phyloP scores from a whole-genome alignment of 1,284 basidiomycete species.

The Ceratobasidium sp. region DNA sequence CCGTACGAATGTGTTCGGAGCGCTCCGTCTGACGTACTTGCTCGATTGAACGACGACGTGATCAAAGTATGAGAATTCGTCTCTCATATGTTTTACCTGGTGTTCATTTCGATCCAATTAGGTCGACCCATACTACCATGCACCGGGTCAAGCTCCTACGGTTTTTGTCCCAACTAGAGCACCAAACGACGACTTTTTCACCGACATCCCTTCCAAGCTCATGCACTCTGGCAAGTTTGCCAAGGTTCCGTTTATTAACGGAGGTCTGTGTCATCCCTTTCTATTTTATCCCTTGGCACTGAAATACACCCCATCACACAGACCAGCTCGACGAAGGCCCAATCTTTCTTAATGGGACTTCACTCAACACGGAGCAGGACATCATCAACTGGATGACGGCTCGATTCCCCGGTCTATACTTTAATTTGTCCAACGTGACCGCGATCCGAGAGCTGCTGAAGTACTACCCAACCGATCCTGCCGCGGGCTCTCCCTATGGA shows the following conservation, averaged over 20 bases:
- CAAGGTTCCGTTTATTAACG: slow-evolving; percentile 56
- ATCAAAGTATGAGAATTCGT: not conserved
- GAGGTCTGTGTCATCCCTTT: slow-evolving; percentile 47
- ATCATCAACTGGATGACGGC: slow-evolving; percentile 26
- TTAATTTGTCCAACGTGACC: not conserved
- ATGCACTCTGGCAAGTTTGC: slow-evolving; percentile 52
- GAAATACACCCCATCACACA: not conserved
- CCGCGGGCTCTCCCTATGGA: slow-evolving; percentile 37
- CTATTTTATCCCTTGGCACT: not conserved
- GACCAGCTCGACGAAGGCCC: slow-evolving; percentile 44
- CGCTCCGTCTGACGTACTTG: slow-evolving; percentile 24
- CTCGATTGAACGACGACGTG: slow-evolving; percentile 20
- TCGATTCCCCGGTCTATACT: not conserved
- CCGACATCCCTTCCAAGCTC: slow-evolving; percentile 52
- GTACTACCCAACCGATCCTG: slow-evolving; percentile 38
- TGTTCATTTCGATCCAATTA: not conserved
- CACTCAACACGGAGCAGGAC: slow-evolving; percentile 12
- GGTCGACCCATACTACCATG: slow-evolving; percentile 28
- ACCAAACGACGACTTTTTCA: slow-evolving; percentile 55
- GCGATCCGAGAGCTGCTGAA: slow-evolving; percentile 2
- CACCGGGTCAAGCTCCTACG: slow-evolving; percentile 9
- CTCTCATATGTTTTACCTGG: no score
- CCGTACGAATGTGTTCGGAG: slow-evolving; percentile 39
- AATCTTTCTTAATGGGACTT: slow-evolving; percentile 6
- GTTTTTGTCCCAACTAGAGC: slow-evolving; percentile 40